These are phyloP conservation scores for Bisporella sp. DNA, from an alignment of 2,329 filamentous ascomycete species.

Conservation along the genomic window DNA sequence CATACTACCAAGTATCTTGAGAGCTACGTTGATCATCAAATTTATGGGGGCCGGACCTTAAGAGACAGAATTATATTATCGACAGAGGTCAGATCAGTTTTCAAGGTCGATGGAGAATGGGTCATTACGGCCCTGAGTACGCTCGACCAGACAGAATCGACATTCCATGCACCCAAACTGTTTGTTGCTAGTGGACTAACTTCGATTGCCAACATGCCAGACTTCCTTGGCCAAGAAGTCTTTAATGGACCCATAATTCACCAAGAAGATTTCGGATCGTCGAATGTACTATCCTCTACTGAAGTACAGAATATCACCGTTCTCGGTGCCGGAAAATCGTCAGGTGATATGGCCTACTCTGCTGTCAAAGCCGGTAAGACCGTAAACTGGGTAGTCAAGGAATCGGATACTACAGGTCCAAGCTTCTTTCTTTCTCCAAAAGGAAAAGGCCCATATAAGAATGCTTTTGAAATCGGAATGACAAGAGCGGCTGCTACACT, in stretches of 20 bases:
- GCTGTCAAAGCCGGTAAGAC: slow-evolving; percentile 1
- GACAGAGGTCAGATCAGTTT: slow-evolving; percentile 13
- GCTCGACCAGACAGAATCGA: neutral
- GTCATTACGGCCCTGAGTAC: neutral
- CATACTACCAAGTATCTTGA: slow-evolving; percentile 24
- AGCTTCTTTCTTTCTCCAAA: neutral
- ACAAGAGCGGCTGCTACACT: neutral
- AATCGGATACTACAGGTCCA: neutral
- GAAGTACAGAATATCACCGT: neutral
- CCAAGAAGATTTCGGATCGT: slow-evolving; percentile 5
- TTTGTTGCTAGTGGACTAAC: slow-evolving; percentile 28
- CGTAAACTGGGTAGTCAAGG: slow-evolving; percentile 2
- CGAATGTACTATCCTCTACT: neutral
- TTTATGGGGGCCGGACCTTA: slow-evolving; percentile 13
- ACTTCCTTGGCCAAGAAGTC: slow-evolving; percentile 1
- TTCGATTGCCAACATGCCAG: slow-evolving; percentile 21
- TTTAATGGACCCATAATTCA: slow-evolving; percentile 3
- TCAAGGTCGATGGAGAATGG: slow-evolving; percentile 17
- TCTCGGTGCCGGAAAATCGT: slow-evolving; percentile 6
- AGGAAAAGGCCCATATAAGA: slow-evolving; percentile 1
- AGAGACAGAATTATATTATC: slow-evolving; percentile 18
- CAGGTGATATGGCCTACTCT: slow-evolving; percentile 5
- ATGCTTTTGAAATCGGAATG: neutral
- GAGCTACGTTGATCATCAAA: slow-evolving; percentile 14
- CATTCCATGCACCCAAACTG: slow-evolving; percentile 19